Evolutionary conservation across 1,139 yeast genomes (phyloP), one percentile per base, ranked within the genome.

Genomic region (Scheffersomyces stambukii): DNA sequence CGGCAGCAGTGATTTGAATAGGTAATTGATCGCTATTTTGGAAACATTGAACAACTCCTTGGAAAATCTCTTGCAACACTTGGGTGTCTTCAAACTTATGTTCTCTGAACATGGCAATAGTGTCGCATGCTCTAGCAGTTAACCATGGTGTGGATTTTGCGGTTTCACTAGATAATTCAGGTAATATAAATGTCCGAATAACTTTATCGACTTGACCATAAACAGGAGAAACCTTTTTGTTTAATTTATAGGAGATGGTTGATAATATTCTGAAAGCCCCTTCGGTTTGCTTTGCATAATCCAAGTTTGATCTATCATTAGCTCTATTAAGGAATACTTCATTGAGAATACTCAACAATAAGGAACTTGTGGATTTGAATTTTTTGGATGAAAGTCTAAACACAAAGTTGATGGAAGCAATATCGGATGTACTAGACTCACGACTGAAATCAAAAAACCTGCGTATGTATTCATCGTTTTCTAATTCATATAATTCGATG

Each of bases 401-500:
- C 27, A 89, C 58, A 42, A 86, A 84, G 52, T 81, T 82, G 29
- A 82, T 74, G 2, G 96, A 81, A 0, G 95, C 95, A 23, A 77
- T 76, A 46, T 85, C 95, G 0, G 94, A 77, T 8, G 91, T 80
- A 27, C 75, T 72, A 21, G 75, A 70, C 40, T 84, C 94, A 41
- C 83, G 77, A 46, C 75, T 78, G 34, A 78, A 64, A 48, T 80
- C 88, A 41, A 78, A 79, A 45, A 60, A 79, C 41, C 83, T 68
- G 58, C 88, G 70, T 21, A 81, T 68, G 45, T 81, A 82, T 43
- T 81, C 89, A 40, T 78, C 84, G 5, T 82, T 78, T 37, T 81
- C 89, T 38, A 76, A 83, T 43, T 81, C 83, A 45, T 76, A 78
- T 31, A 79, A 57, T 42, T 78, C 84, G 21, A 80, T 58, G 21